Evolutionary conservation across 305 asterid genomes (phyloP), one percentile per base, ranked within the genome.

Genomic region (Lippia alba): DNA sequence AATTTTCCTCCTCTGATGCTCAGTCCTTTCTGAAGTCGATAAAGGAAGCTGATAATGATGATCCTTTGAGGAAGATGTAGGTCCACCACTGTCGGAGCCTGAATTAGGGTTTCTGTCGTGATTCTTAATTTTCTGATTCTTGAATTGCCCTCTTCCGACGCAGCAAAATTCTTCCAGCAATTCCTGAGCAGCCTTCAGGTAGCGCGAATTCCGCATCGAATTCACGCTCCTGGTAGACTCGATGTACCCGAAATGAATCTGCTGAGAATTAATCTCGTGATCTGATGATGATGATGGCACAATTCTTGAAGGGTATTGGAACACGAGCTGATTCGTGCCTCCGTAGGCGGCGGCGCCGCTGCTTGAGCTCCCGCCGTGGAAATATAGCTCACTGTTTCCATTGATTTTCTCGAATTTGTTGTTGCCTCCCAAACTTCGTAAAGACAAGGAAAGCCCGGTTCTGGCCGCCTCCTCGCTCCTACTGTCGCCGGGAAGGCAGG

Each of bases 91-190:
- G 39, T 57, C 75, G 5, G 66, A 15, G 24, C 19, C 68, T 36
- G 76, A 67, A 58, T 79, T 88, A 88, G 90, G 90, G 91, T 83
- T 86, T 84, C 63, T 79, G 12, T 71, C 79, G 18, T 34, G 61
- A 33, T 56, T 74, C 54, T 75, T 83, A 1, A 44, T 2, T 44
- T 44, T 44, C 49, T 44, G 49, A 33, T 59, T 74, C 54, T 77
- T 83, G 16, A 76, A 67, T 18, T 76, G 76, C 55, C 87, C 92
- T 60, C 77, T 88, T 15, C 85, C 84, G 8, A 88, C 89, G 46
- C 86, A 82, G 77, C 95, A 88, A 32, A 88, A 82, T 60, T 88
- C 95, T 32, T 78, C 86, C 55, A 86, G 34, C 61, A 88, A 61
- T 61, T 86, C 89, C 56, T 82, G 90, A 0, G 89, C 81, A 15